Evolutionary conservation across 768 basidiomycete species (phyloP), one percentile per base, ranked within the genome.

Genomic region (Psilocybe azurescens): DNA sequence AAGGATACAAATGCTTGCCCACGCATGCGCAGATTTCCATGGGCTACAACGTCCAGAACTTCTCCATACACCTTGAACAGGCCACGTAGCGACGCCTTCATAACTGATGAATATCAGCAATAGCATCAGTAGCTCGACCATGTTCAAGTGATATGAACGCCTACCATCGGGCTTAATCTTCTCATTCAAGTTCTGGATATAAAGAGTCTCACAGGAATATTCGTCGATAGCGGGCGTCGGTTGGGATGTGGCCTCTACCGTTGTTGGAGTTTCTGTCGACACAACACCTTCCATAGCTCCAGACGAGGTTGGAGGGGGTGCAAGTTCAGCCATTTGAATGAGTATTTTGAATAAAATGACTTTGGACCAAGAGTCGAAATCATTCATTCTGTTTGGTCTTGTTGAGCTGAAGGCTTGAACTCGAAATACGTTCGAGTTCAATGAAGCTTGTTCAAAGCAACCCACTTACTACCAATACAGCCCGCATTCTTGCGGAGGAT

Each of bases 1-100:
- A 99, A 97, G 39, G 93, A 94, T 39, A 99, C 94, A 72, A 99
- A 99, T 3, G 97, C 97, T 78, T 99, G 97, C 14, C 97, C 97
- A 41, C 97, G 85, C 97, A 99, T 99, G 41, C 97, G 89, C 62
- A 99, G 77, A 80, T 97, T 99, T 56, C 82, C 78, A 75, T 99
- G 97, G 9, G 96, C 95, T 18, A 95, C 91, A n/a, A 99, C 94
- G 72, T 97, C 94, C 29, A 98, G 77, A 16, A 99, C 91, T 64
- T 93, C 89, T 11, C 95, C 94, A 70, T 98, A 99, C 13, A 89
- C 84, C 75, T 94, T 94, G 84, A 99, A 99, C 32, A 99, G 82
- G 36, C 90, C 90, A 11, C 86, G 84, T 50, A 99, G 79, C 3
- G 95, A 94, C 56, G 93, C 81, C 77, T 96, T 97, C 65, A 99